Base-by-base conservation (phyloP, 83 land plant species). In the Picea abies region DNA sequence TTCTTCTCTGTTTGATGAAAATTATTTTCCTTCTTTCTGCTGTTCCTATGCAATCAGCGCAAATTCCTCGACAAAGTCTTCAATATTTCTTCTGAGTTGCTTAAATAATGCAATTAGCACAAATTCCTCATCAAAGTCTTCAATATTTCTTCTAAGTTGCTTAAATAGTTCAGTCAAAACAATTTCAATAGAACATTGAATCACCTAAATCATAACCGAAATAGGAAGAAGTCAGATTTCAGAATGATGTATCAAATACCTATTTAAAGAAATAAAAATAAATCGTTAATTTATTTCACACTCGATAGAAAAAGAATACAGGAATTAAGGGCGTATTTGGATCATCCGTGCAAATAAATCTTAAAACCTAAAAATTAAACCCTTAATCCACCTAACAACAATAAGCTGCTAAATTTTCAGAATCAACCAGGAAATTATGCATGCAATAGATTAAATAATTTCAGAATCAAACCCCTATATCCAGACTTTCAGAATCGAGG, bases 1-100 rank as follows among this genome's bases (percentile, higher is more conserved):
- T 41, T 69, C 32, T 69, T 16, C 73, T 69, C 17, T 69, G 73
- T 69, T 69, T 69, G 8, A 44, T 44, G 49, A 69, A 69, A 26
- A 4, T 69, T 16, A 32, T 35, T 32, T 69, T 32, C 7, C n/a
- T 35, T 69, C 8, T 69, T 35, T 20, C 32, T 37, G 17, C 73
- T 4, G 32, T 17, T 69, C 19, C 39, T 69, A 4, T 70, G 75
- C 10, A 49, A 49, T 37, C 75, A 17, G 39, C 20, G 22, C 22
- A 37, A 16, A 70, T 70, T 0, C 39, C 47, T n/a, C n/a, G 14
- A 49, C 52, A 49, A 49, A 37, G 4, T 37, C 37, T 70, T 32
- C 8, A 35, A 70, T 37, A 6, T 35, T 37, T 70, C 47, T 7
- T 70, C 9, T 70, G 37, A 16, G 39, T 35, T 19, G 1, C 75